Conservation (phyloP, 2,329 filamentous ascomycete species). For the Pyrenochaeta sp. region DNA sequence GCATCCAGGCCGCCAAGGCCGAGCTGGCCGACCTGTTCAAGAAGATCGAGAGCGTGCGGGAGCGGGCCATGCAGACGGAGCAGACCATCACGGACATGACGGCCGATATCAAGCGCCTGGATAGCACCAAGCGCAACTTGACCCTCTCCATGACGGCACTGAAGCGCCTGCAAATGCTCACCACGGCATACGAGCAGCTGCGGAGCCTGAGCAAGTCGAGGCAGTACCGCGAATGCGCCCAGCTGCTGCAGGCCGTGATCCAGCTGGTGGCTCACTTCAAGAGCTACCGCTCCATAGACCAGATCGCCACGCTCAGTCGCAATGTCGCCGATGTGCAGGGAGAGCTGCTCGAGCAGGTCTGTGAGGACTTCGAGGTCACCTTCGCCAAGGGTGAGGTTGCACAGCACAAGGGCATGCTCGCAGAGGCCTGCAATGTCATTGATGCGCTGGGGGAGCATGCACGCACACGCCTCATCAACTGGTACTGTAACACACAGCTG, state of each 20-base stretch:
- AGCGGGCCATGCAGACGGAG: constrained; percentile 89
- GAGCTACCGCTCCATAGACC: constrained; percentile 95
- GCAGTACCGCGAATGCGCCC: constrained; percentile 94
- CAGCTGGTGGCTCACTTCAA: constrained; percentile 99
- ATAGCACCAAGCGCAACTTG: constrained; percentile 95
- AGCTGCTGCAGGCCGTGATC: constrained; percentile 90
- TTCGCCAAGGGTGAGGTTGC: constrained; percentile 88
- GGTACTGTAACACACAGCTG: constrained; percentile 98
- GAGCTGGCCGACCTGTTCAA: constrained; percentile 90
- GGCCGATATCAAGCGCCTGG: constrained; percentile 95
- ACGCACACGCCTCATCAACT: constrained; percentile 80
- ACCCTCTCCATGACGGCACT: constrained; percentile 97
- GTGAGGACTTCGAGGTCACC: constrained; percentile 95
- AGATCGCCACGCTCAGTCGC: constrained; percentile 90
- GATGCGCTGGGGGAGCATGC: constrained; percentile 92
- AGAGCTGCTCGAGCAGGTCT: constrained; percentile 95
- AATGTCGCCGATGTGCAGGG: constrained; percentile 94
- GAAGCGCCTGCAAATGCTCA: constrained; percentile 97
- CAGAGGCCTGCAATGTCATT: constrained; percentile 91
- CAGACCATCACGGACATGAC: constrained; percentile 98
- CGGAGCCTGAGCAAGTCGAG: constrained; percentile 80
- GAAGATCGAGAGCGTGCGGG: constrained; percentile 92
- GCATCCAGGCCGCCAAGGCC: constrained; percentile 88
- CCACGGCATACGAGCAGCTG: constrained; percentile 97
- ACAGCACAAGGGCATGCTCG: constrained; percentile 72